phyloP scores from a whole-genome alignment of 1,284 basidiomycete species.

The Gymnopus androsaceus region DNA sequence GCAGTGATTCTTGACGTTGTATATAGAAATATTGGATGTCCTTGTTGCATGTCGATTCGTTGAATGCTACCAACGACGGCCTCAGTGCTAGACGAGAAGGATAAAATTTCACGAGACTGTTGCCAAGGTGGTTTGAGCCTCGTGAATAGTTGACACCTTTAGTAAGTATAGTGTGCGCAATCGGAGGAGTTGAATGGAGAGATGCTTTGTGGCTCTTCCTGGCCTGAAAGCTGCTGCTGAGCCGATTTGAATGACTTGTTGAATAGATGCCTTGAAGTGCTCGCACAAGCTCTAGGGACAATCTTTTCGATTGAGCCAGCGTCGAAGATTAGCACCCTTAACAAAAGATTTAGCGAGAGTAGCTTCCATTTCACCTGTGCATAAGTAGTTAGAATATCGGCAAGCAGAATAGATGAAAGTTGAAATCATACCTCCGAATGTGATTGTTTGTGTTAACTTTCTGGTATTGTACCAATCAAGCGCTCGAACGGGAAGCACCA shows the following conservation, averaged over 20 bases:
- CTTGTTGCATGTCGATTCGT: background rate
- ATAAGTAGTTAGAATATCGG: slow-evolving; percentile 32
- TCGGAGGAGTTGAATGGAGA: background rate
- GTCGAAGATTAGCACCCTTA: too few relatives aligned
- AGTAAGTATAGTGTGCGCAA: slow-evolving; percentile 18
- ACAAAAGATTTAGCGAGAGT: slow-evolving; percentile 20
- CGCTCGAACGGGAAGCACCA: too few relatives aligned
- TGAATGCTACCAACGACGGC: background rate
- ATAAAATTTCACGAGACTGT: slow-evolving; percentile 20
- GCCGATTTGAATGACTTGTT: slow-evolving; percentile 19
- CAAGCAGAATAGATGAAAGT: slow-evolving; percentile 35
- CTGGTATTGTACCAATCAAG: too few relatives aligned
- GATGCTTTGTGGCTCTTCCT: background rate
- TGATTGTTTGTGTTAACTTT: slow-evolving; percentile 21
- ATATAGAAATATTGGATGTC: background rate
- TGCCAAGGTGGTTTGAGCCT: slow-evolving; percentile 21
- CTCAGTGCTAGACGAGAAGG: background rate
- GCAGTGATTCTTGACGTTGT: background rate
- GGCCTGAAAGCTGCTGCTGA: background rate
- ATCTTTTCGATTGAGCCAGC: slow-evolving; percentile 19
- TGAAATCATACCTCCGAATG: too few relatives aligned
- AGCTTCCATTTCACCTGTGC: slow-evolving; percentile 18
- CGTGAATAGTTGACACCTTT: slow-evolving; percentile 18
- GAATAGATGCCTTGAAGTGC: slow-evolving; percentile 25
- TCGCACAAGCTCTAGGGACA: slow-evolving; percentile 21